These are phyloP conservation scores for Fusarium circinatum DNA, from an alignment of 2,329 filamentous ascomycete species.

Conservation along the genomic window DNA sequence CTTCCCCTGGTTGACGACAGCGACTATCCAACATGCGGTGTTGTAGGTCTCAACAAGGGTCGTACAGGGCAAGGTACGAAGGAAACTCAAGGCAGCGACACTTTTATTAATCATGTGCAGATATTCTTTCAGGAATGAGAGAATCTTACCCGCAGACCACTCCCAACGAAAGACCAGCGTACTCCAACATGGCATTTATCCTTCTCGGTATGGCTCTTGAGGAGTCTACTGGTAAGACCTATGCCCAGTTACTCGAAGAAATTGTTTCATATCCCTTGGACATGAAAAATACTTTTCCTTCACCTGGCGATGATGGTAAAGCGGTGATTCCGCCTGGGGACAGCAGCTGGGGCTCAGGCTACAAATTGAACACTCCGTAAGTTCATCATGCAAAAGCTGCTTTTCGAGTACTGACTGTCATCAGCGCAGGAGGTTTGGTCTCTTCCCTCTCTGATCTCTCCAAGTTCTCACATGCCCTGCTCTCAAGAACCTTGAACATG, in stretches of 20 bases:
- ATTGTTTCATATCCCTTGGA: slow-evolving; percentile 27
- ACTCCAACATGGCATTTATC: slow-evolving; percentile 55
- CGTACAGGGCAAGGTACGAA: slow-evolving; percentile 49
- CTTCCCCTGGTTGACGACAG: slow-evolving; percentile 49
- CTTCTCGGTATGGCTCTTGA: slow-evolving; percentile 51
- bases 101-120: slow-evolving; percentile 26
- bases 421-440: slow-evolving; percentile 49
- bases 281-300: slow-evolving; percentile 36
- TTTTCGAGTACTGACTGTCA: neutral
- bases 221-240: slow-evolving; percentile 44
- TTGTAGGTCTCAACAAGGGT: slow-evolving; percentile 47
- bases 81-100: accelerated
- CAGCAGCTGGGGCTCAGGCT: slow-evolving; percentile 49
- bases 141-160: slow-evolving; percentile 44
- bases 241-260: slow-evolving; percentile 40
- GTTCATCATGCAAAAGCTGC: neutral
- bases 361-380: slow-evolving; percentile 48
- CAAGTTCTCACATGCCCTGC: slow-evolving; percentile 43
- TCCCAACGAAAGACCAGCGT: slow-evolving; percentile 49
- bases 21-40: slow-evolving; percentile 52
- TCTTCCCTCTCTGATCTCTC: slow-evolving; percentile 49
- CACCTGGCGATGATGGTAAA: slow-evolving; percentile 44
- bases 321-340: slow-evolving; percentile 50
- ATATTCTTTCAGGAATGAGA: slow-evolving; percentile 47
- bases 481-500: slow-evolving; percentile 43